Evolutionary conservation across 1,284 basidiomycete species (phyloP).

Genomic region (Apiotrichum brassicae): DNA sequence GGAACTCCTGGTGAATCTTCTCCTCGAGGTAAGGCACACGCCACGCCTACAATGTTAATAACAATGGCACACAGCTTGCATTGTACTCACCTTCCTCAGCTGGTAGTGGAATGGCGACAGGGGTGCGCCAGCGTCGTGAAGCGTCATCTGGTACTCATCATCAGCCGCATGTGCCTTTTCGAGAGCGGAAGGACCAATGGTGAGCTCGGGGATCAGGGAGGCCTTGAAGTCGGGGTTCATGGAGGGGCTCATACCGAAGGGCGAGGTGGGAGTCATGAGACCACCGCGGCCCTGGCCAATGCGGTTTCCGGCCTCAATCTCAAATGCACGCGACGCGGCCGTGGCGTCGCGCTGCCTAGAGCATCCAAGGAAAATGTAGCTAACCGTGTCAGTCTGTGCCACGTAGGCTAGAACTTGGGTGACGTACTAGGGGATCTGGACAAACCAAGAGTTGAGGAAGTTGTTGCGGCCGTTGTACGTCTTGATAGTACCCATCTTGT

Average conservation of each 20-base stretch:
- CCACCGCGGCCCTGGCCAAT: slow-evolving; percentile 49
- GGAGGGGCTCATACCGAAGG: slow-evolving; percentile 39
- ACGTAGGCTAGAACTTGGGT: too few species aligned
- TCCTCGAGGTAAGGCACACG: slow-evolving; percentile 71
- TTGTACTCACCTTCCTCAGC: slow-evolving; percentile 53
- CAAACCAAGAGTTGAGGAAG: slow-evolving; percentile 62
- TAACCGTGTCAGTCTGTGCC: too few species aligned
- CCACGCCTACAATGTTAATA: slow-evolving; percentile 51
- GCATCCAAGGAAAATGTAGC: slow-evolving; percentile 72
- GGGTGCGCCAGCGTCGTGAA: slow-evolving; percentile 55
- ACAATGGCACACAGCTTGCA: too few species aligned
- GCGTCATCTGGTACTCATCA: slow-evolving; percentile 34
- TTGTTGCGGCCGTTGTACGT: slow-evolving; percentile 67
- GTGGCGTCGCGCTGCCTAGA: slow-evolving; percentile 61
- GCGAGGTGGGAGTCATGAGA: slow-evolving; percentile 50
- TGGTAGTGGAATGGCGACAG: slow-evolving; percentile 73
- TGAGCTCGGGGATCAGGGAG: slow-evolving; percentile 46
- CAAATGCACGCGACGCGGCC: slow-evolving; percentile 58
- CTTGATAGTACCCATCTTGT: slow-evolving; percentile 71
- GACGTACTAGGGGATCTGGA: slow-evolving; percentile 55
- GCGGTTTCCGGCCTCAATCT: slow-evolving; percentile 64
- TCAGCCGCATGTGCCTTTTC: slow-evolving; percentile 19
- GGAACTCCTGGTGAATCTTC: slow-evolving; percentile 66
- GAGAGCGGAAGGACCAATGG: slow-evolving; percentile 39
- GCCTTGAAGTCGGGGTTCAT: slow-evolving; percentile 33